Conservation (phyloP, 129 eudicot genomes). For the Smallanthus sonchifolius region DNA sequence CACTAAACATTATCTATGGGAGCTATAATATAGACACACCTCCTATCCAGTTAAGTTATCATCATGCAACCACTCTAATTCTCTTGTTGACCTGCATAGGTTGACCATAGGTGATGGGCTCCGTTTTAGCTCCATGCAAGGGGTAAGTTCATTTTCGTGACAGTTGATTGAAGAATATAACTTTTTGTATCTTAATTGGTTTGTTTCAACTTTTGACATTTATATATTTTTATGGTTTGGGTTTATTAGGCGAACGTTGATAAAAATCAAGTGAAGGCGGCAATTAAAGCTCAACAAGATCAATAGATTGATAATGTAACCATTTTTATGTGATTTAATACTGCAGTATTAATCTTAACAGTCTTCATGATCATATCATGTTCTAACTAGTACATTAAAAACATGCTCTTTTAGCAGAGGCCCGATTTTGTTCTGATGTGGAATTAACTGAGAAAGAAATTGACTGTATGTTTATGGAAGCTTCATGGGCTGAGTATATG, state of each 20-base stretch:
- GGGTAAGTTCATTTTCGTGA: slow-evolving; percentile 49
- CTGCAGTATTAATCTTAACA: background rate
- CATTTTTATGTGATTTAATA: background rate
- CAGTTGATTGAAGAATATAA: background rate
- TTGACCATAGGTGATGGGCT: slow-evolving; percentile 87
- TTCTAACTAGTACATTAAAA: slow-evolving; percentile 5
- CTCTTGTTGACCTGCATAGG: slow-evolving; percentile 95
- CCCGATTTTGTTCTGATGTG: slow-evolving; percentile 90
- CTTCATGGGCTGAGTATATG: slow-evolving; percentile 89
- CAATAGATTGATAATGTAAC: slow-evolving; percentile 91
- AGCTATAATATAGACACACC: slow-evolving; percentile 81
- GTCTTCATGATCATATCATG: background rate
- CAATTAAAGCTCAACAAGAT: slow-evolving; percentile 98
- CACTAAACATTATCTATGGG: slow-evolving; percentile 91
- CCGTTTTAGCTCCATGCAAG: slow-evolving; percentile 85
- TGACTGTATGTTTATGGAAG: slow-evolving; percentile 96
- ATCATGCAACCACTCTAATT: slow-evolving; percentile 96
- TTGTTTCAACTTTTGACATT: background rate
- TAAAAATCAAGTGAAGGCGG: slow-evolving; percentile 94
- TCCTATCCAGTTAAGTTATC: slow-evolving; percentile 86
- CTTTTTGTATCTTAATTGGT: background rate
- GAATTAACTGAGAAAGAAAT: slow-evolving; percentile 97
- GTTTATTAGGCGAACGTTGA: slow-evolving; percentile 63
- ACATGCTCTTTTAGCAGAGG: slow-evolving; percentile 94
- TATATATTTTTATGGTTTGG: background rate